phyloP scores from a whole-genome alignment of 1,284 basidiomycete genomes.

The Puccinia novopanici region DNA sequence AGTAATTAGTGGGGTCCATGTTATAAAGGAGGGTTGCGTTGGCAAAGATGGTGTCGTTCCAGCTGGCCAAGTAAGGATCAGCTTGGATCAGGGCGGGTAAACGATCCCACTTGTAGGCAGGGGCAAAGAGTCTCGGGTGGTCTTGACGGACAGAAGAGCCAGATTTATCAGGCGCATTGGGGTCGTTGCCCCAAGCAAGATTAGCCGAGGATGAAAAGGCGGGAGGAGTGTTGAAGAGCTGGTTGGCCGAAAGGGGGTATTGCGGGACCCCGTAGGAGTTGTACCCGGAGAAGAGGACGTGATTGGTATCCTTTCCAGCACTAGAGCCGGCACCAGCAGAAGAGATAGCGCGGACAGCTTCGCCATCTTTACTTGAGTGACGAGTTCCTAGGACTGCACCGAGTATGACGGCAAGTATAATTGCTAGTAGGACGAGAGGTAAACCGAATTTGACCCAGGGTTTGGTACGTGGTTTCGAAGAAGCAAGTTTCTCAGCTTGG shows the following conservation, averaged over 20 bases:
- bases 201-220: slow-evolving; percentile 21
- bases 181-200: slow-evolving; percentile 38
- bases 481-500: slow-evolving; percentile 22
- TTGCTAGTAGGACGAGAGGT: slow-evolving; percentile 14
- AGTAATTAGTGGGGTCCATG: slow-evolving; percentile 58
- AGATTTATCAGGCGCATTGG: slow-evolving; percentile 64
- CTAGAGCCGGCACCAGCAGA: slow-evolving; percentile 28
- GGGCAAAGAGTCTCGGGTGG: slow-evolving; percentile 88
- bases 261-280: slow-evolving; percentile 47
- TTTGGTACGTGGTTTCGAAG: slow-evolving; percentile 17
- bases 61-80: slow-evolving; percentile 71
- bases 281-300: slow-evolving; percentile 46
- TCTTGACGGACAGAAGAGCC: slow-evolving; percentile 70
- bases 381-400: slow-evolving; percentile 31
- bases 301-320: slow-evolving; percentile 35
- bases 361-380: not conserved
- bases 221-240: slow-evolving; percentile 34
- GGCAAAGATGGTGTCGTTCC: slow-evolving; percentile 86
- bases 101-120: slow-evolving; percentile 85
- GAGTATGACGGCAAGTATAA: slow-evolving; percentile 38
- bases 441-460: slow-evolving; percentile 45
- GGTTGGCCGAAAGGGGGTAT: slow-evolving; percentile 34
- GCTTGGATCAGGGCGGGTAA: slow-evolving; percentile 74
- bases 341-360: not conserved
- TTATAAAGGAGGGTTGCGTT: slow-evolving; percentile 77